A percentile compares a stretch with the other conserved stretches of the same genome.
Evolutionary conservation across 352 stramenopile genomes (phyloP).

Genomic region (Globisporangium acanthophoron): DNA sequence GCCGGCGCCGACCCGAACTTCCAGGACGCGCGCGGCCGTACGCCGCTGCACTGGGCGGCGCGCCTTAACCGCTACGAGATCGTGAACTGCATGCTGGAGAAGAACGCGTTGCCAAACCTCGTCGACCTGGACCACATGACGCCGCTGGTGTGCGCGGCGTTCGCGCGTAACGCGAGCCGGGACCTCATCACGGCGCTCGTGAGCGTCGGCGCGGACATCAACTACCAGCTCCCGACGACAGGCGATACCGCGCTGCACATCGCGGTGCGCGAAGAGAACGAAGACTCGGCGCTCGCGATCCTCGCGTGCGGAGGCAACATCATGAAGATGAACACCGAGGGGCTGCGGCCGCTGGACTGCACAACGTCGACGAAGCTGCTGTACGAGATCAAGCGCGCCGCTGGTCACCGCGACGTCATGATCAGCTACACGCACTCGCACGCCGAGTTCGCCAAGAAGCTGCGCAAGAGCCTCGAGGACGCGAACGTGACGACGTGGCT

Average conservation of each 20-base stretch:
- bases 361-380: constrained; percentile 71
- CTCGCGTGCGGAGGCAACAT: constrained; percentile 67
- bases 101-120: constrained; percentile 35
- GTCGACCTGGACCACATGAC: constrained; percentile 62
- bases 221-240: constrained; percentile 49
- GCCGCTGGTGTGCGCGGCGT: constrained; percentile 62
- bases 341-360: constrained; percentile 65
- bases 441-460: constrained; percentile 73
- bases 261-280: constrained; percentile 58
- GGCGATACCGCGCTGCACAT: constrained; percentile 76
- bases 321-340: constrained; percentile 69
- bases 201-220: constrained; percentile 59
- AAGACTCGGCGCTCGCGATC: constrained; percentile 58
- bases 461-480: constrained; percentile 61
- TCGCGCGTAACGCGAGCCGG: constrained; percentile 25
- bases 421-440: constrained; percentile 88
- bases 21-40: constrained; percentile 60
- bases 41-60: constrained; percentile 75
- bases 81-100: constrained; percentile 38
- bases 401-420: constrained; percentile 77
- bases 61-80: constrained; percentile 52
- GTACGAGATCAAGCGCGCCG: constrained; percentile 81
- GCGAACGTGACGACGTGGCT: constrained; percentile 83
- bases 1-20: constrained; percentile 69
- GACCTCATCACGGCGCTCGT: constrained; percentile 58